phyloP scores from a whole-genome alignment of 345 rosid species.

The Citrus unshiu region DNA sequence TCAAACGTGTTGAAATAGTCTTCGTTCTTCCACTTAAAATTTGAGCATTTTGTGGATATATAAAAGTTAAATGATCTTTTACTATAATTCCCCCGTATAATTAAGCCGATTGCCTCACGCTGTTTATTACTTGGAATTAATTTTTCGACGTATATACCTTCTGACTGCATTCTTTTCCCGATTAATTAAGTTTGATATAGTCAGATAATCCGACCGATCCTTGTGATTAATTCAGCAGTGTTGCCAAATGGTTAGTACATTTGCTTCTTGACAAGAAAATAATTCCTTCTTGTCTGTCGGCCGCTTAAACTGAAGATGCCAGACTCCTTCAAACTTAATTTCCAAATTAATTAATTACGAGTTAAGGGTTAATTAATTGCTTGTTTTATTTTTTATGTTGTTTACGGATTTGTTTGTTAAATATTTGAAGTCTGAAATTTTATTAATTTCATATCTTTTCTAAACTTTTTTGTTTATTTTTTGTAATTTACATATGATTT shows the following conservation, averaged over 20 bases:
- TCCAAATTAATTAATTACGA: neutral
- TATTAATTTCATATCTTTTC: no score
- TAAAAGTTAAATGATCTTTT: no score
- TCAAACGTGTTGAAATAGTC: neutral
- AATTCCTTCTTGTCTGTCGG: neutral
- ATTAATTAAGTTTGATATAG: neutral
- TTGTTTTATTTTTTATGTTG: no score
- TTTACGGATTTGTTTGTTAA: no score
- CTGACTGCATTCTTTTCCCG: neutral
- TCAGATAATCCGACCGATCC: neutral
- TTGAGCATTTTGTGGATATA: neutral
- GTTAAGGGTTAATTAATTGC: no score
- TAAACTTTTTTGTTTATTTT: no score
- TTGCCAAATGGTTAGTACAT: neutral
- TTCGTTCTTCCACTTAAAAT: neutral
- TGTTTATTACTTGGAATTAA: neutral
- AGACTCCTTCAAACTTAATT: neutral
- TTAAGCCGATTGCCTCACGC: neutral
- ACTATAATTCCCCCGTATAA: no score
- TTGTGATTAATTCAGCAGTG: neutral
- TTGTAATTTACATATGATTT: no score
- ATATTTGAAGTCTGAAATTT: no score
- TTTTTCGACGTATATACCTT: neutral
- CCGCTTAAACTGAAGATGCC: neutral
- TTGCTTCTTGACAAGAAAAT: neutral